These are phyloP conservation scores for Tuber borchii DNA, from an alignment of 495 filamentous ascomycete species.

Conservation along the genomic window DNA sequence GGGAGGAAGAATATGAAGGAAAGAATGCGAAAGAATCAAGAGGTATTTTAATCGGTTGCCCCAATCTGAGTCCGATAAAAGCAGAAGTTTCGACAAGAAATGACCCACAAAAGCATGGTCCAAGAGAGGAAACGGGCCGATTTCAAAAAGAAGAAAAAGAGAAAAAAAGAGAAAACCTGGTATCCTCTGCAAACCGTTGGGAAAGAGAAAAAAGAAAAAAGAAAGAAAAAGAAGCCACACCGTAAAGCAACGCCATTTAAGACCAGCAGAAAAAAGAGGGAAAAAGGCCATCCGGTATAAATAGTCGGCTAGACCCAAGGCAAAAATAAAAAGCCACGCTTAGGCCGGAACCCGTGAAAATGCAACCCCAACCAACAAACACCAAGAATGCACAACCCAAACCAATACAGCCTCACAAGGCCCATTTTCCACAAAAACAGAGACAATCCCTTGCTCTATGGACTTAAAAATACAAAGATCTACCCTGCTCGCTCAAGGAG, in stretches of 20 bases:
- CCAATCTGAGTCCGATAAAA: neutral
- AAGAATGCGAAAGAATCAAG: neutral
- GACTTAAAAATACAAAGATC: conserved; percentile 44
- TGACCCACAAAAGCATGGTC: neutral
- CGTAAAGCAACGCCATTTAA: conserved; percentile 3
- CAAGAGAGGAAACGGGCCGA: neutral
- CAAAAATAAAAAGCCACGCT: conserved; percentile 15
- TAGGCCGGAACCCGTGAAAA: conserved; percentile 11
- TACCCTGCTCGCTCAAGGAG: conserved; percentile 56
- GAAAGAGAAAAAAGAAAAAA: conserved; percentile 1
- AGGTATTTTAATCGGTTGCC: neutral
- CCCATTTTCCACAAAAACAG: neutral
- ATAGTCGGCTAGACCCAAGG: conserved; percentile 12
- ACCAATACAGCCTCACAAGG: neutral
- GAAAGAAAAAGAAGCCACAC: conserved; percentile 14
- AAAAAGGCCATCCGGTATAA: conserved; percentile 7
- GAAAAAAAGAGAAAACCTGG: conserved; percentile 4
- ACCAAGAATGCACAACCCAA: conserved; percentile 3
- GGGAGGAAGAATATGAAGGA: too few species aligned
- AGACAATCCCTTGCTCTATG: neutral
- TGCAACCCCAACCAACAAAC: conserved; percentile 14
- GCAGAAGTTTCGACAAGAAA: neutral
- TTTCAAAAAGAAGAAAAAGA: neutral
- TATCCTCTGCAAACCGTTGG: neutral
- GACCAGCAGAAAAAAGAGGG: conserved; percentile 1